These are phyloP conservation scores for Kluyveromyces sp. DNA, from an alignment of 1,139 yeast genomes.

Conservation along the genomic window DNA sequence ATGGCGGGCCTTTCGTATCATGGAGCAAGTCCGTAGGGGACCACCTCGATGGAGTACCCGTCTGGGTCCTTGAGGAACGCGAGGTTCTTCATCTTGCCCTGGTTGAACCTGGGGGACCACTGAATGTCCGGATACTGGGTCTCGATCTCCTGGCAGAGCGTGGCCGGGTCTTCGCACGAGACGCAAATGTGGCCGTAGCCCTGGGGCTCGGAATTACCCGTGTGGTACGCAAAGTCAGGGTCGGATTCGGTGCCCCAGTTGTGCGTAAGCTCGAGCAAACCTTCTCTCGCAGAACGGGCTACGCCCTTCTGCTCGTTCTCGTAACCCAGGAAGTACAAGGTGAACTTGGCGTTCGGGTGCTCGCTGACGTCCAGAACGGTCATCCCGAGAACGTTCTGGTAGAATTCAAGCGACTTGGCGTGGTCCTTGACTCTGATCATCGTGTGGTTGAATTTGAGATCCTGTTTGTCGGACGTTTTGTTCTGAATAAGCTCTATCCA, in stretches of 20 bases:
- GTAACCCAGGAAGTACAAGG: slow-evolving; percentile 79
- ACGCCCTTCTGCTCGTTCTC: slow-evolving; percentile 32
- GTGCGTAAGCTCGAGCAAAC: slow-evolving; percentile 81
- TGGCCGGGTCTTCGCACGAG: slow-evolving; percentile 57
- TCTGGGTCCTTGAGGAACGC: slow-evolving; percentile 90
- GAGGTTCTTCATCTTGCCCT: slow-evolving; percentile 50
- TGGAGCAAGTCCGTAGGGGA: slow-evolving; percentile 29
- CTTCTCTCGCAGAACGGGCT: slow-evolving; percentile 39
- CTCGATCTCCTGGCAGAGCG: slow-evolving; percentile 48
- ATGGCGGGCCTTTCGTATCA: too few species aligned
- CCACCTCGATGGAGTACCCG: slow-evolving; percentile 74
- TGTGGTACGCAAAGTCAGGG: slow-evolving; percentile 66
- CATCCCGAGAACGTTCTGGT: slow-evolving; percentile 74
- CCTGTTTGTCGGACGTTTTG: slow-evolving; percentile 25
- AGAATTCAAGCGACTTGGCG: slow-evolving; percentile 63
- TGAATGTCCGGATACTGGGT: slow-evolving; percentile 40
- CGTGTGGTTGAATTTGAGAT: slow-evolving; percentile 72
- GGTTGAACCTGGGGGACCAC: slow-evolving; percentile 51
- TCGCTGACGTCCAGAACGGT: slow-evolving; percentile 51
- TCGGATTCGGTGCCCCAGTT: slow-evolving; percentile 93
- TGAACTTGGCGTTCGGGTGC: slow-evolving; percentile 66
- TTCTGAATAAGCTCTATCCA: slow-evolving; percentile 90
- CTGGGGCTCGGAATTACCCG: slow-evolving; percentile 69
- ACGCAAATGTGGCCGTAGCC: slow-evolving; percentile 88
- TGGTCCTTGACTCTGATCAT: slow-evolving; percentile 94